Percentiles rank a stretch among this genome's conserved stretches.
Evolutionary conservation across 1,139 yeast species (phyloP).

Genomic region (Sugiyamaella pinicola): DNA sequence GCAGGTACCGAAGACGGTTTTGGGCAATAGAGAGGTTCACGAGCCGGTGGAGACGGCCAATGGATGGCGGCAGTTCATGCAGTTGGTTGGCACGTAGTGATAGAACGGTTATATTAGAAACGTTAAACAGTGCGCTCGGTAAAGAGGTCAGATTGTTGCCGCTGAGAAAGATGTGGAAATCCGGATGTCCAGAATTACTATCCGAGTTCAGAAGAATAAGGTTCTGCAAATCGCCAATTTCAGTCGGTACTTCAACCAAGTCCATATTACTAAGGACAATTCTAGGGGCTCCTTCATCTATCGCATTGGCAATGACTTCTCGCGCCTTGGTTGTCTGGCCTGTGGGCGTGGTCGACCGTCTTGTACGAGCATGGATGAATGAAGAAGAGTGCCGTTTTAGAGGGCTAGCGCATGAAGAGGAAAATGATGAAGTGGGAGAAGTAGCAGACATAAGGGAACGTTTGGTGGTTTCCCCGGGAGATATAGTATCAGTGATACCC

Average conservation of each 20-base stretch:
- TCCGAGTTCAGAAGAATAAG: slow-evolving; percentile 41
- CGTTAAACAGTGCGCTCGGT: slow-evolving; percentile 55
- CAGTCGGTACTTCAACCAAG: slow-evolving; percentile 54
- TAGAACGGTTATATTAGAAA: slow-evolving; percentile 55
- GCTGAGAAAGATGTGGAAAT: slow-evolving; percentile 52
- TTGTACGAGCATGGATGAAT: not conserved
- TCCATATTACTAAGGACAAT: slow-evolving; percentile 51
- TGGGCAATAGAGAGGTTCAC: slow-evolving; percentile 55
- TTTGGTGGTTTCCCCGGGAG: no score
- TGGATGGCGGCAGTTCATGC: slow-evolving; percentile 54
- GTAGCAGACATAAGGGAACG: not conserved
- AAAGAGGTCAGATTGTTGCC: slow-evolving; percentile 53
- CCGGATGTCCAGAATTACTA: slow-evolving; percentile 30
- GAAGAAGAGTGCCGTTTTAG: not conserved
- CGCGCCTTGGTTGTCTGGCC: slow-evolving; percentile 24
- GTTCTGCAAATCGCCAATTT: slow-evolving; percentile 56
- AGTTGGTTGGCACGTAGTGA: slow-evolving; percentile 57
- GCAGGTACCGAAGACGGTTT: slow-evolving; percentile 55
- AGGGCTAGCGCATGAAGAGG: slow-evolving; percentile 1
- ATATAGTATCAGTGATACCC: no score
- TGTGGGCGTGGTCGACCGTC: not conserved
- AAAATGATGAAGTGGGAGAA: not conserved
- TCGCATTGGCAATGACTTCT: slow-evolving; percentile 33
- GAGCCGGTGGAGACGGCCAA: slow-evolving; percentile 49
- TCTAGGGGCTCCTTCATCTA: slow-evolving; percentile 44